phyloP scores from a whole-genome alignment of 352 stramenopile genomes.

The Pythium rishiriense region DNA sequence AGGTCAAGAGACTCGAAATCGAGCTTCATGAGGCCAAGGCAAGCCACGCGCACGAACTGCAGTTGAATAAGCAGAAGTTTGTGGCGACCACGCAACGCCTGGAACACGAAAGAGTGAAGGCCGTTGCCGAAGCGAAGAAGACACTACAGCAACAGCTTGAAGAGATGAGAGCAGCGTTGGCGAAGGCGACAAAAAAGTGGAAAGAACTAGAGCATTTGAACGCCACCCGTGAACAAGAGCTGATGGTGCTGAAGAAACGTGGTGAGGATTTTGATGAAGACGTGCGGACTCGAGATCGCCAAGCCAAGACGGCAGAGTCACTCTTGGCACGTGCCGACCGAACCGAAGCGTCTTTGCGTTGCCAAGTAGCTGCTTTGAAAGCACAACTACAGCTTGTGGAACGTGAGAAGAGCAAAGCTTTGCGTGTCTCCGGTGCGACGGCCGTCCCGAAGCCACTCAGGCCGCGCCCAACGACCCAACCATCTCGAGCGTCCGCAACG shows the following conservation, averaged over 20 bases:
- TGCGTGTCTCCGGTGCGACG: background rate
- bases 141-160: constrained; percentile 30
- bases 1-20: constrained; percentile 31
- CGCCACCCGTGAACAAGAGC: constrained; percentile 26
- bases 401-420: constrained; percentile 26
- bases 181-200: constrained; percentile 32
- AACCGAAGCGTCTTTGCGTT: constrained; percentile 34
- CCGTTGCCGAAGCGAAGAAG: constrained; percentile 26
- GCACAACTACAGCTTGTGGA: constrained; percentile 26
- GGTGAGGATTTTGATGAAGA: constrained; percentile 25
- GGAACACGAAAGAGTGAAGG: constrained; percentile 34
- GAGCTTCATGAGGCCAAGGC: constrained; percentile 34
- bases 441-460: background rate
- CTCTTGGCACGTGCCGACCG: constrained; percentile 33
- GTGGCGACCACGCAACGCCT: constrained; percentile 30
- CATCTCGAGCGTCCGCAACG: background rate
- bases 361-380: constrained; percentile 29
- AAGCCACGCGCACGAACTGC: constrained; percentile 30
- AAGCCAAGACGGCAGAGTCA: constrained; percentile 26
- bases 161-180: constrained; percentile 27
- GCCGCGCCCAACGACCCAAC: background rate
- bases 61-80: constrained; percentile 36
- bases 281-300: constrained; percentile 7
- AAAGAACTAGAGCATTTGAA: constrained; percentile 25
- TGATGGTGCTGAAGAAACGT: constrained; percentile 16